These are phyloP conservation scores for Cutaneotrichosporon sp. DNA, from an alignment of 1,284 basidiomycete genomes.

Conservation along the genomic window DNA sequence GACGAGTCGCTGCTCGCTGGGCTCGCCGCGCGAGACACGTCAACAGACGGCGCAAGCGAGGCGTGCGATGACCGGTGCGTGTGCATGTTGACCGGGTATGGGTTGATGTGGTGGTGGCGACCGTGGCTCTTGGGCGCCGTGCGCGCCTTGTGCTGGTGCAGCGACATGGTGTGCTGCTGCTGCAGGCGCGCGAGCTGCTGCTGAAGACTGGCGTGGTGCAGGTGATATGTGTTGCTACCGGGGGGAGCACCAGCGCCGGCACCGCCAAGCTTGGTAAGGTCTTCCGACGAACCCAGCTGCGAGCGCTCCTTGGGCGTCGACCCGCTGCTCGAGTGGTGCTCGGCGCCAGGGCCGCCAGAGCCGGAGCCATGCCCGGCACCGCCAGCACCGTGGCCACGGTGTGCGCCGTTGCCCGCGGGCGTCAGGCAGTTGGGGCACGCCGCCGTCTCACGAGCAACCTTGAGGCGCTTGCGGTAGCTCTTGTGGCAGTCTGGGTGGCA, in stretches of 20 bases:
- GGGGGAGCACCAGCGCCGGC: constrained; percentile 8
- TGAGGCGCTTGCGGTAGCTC: constrained; percentile 50
- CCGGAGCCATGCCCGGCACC: constrained; percentile 21
- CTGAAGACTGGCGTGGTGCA: constrained; percentile 37
- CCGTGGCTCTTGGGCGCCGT: background rate
- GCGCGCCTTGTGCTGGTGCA: constrained; percentile 10
- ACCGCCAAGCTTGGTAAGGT: constrained; percentile 29
- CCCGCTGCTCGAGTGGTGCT: constrained; percentile 36
- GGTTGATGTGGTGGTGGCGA: constrained; percentile 30
- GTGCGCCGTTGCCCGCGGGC: constrained; percentile 21
- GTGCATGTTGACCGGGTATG: constrained; percentile 41
- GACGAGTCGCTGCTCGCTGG: constrained; percentile 43
- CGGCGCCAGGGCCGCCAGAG: constrained; percentile 18
- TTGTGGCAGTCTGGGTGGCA: constrained; percentile 53
- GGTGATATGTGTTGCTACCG: constrained; percentile 28
- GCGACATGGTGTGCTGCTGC: constrained; percentile 32
- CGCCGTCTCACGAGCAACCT: constrained; percentile 48
- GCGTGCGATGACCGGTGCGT: constrained; percentile 25
- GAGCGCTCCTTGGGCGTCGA: constrained; percentile 46
- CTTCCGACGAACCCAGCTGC: constrained; percentile 28
- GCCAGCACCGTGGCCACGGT: constrained; percentile 22
- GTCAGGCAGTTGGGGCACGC: constrained; percentile 47
- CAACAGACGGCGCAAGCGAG: constrained; percentile 30
- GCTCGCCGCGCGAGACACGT: constrained; percentile 39
- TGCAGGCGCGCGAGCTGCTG: constrained; percentile 35